A percentile compares a stretch with the other conserved stretches of the same genome.
phyloP scores from a whole-genome alignment of 2,329 filamentous ascomycete genomes.

The Lasiodiplodia citricola region DNA sequence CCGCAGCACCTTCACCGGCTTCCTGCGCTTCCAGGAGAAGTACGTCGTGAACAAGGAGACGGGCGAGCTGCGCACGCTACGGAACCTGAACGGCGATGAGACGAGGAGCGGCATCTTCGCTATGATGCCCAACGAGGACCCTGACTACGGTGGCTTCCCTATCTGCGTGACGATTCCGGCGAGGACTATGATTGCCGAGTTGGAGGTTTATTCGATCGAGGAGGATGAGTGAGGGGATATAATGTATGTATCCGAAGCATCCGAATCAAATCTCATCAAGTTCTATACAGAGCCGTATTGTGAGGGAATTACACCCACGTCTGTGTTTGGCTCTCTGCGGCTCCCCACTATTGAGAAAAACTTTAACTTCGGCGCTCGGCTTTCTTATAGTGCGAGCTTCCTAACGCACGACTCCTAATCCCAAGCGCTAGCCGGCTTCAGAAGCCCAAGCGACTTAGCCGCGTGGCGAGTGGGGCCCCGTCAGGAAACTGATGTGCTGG shows the following conservation, averaged over 20 bases:
- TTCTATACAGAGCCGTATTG: too few species aligned
- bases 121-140: slow-evolving; percentile 63
- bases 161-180: slow-evolving; percentile 62
- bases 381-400: neutral
- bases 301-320: too few species aligned
- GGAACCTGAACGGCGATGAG: slow-evolving; percentile 38
- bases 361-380: neutral
- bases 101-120: slow-evolving; percentile 53
- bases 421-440: neutral
- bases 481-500: neutral
- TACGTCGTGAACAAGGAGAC: slow-evolving; percentile 43
- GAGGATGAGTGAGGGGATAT: neutral
- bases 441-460: neutral
- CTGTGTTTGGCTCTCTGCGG: too few species aligned
- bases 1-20: slow-evolving; percentile 47
- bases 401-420: neutral
- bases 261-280: too few species aligned
- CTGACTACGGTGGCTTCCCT: slow-evolving; percentile 62
- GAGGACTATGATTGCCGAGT: slow-evolving; percentile 40
- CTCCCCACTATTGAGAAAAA: neutral
- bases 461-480: neutral
- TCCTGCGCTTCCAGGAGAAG: slow-evolving; percentile 51
- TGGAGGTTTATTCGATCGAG: slow-evolving; percentile 18
- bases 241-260: neutral
- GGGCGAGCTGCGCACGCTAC: slow-evolving; percentile 44